phyloP scores from a whole-genome alignment of 805 yeast species.

The Lachancea quebecensis region DNA sequence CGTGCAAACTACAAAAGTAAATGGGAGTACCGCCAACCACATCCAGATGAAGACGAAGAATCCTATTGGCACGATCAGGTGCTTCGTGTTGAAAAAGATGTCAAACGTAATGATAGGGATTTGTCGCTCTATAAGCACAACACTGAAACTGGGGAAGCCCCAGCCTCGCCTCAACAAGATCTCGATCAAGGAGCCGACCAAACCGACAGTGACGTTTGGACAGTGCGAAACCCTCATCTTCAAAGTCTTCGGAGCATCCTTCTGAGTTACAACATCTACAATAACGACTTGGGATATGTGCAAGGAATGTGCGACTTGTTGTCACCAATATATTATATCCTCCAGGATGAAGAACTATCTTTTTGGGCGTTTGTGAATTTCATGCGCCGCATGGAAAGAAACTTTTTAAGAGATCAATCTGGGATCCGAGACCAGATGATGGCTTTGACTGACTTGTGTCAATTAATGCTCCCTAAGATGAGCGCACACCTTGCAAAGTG shows the following conservation, averaged over 20 bases:
- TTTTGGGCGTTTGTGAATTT: slow-evolving; percentile 85
- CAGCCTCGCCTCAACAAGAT: slow-evolving; percentile 21
- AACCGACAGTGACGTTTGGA: slow-evolving; percentile 45
- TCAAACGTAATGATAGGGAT: slow-evolving; percentile 82
- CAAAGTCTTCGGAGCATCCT: slow-evolving; percentile 67
- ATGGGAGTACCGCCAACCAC: slow-evolving; percentile 50
- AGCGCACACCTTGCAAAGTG: slow-evolving; percentile 79
- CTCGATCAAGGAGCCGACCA: slow-evolving; percentile 30
- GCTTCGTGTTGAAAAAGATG: slow-evolving; percentile 85
- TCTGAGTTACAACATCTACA: slow-evolving; percentile 79
- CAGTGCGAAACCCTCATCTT: slow-evolving; percentile 71
- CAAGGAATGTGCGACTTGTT: slow-evolving; percentile 97
- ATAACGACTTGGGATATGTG: slow-evolving; percentile 82
- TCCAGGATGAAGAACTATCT: slow-evolving; percentile 66
- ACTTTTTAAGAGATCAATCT: slow-evolving; percentile 82
- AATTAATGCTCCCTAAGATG: slow-evolving; percentile 79
- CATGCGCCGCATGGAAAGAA: slow-evolving; percentile 94
- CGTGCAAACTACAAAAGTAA: slow-evolving; percentile 52
- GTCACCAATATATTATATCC: slow-evolving; percentile 68
- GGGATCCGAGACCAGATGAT: slow-evolving; percentile 90
- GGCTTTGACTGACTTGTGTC: slow-evolving; percentile 76
- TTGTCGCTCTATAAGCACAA: slow-evolving; percentile 50
- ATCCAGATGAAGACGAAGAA: slow-evolving; percentile 35
- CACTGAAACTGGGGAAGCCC: slow-evolving; percentile 35
- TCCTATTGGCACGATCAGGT: slow-evolving; percentile 87